phyloP scores from a whole-genome alignment of 257 asterid species.

The Solanum lycopersicoides region DNA sequence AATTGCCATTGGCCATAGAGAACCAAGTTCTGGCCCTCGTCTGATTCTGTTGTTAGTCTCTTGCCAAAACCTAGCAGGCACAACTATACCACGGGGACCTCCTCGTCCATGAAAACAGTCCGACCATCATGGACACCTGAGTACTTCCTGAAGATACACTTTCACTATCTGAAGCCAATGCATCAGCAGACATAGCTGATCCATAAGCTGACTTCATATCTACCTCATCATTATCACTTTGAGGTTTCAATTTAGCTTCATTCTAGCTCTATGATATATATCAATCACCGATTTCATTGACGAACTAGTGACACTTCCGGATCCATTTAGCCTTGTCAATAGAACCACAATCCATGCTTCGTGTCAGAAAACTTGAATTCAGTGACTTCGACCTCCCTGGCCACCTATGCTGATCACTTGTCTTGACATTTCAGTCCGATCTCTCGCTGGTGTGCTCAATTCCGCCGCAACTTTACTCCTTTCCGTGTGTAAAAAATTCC shows the following conservation, averaged over 20 bases:
- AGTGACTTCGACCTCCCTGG: conserved; percentile 64
- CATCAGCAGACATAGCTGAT: background rate
- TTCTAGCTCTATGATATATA: conserved; percentile 15
- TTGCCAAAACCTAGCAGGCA: conserved; percentile 55
- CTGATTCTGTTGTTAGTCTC: conserved; percentile 27
- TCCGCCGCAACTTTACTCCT: conserved; percentile 26
- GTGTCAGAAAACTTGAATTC: conserved; percentile 38
- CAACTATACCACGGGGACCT: conserved; percentile 41
- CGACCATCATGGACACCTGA: conserved; percentile 20
- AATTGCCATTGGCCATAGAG: conserved; percentile 25
- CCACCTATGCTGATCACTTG: conserved; percentile 70
- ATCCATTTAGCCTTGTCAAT: conserved; percentile 34
- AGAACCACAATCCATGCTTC: conserved; percentile 58
- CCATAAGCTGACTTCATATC: conserved; percentile 12
- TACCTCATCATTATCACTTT: conserved; percentile 11
- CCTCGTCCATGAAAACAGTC: conserved; percentile 24
- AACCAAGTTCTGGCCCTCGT: conserved; percentile 30
- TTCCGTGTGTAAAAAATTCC: conserved; percentile 44
- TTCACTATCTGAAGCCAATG: conserved; percentile 50
- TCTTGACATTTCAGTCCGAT: conserved; percentile 49
- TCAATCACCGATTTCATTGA: conserved; percentile 28
- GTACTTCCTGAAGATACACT: conserved; percentile 47
- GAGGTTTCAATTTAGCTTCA: conserved; percentile 16
- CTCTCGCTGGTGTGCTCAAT: conserved; percentile 32
- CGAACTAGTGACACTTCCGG: conserved; percentile 21